Evolutionary conservation across 352 stramenopile species (phyloP), one percentile per base, ranked within the genome.

Genomic region (Phytophthora kernoviae): DNA sequence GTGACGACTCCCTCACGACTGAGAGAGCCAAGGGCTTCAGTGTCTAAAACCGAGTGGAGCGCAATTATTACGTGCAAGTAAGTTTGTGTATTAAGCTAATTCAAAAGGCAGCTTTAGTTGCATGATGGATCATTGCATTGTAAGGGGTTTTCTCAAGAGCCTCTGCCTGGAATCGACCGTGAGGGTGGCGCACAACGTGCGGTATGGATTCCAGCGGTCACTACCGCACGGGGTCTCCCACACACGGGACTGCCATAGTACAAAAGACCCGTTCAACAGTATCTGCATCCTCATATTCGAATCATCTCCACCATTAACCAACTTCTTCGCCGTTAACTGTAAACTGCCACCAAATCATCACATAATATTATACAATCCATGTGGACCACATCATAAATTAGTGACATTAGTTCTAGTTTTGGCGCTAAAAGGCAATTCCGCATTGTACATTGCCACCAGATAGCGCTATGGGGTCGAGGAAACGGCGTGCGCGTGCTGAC

Each of bases 211-310:
- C n/a, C n/a, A n/a, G n/a, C n/a, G n/a, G n/a, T n/a, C n/a, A n/a
- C n/a, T n/a, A n/a, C n/a, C n/a, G 43, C 36, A 39, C 49, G 47
- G 55, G 55, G 12, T 47, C 48, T 11, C 44, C 37, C 10, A 18
- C 12, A 22, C 15, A 30, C 33, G n/a, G 62, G 62, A 66, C 62
- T 58, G 21, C 32, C n/a, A 53, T 21, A 62, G 50, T 45, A 40
- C 14, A 26, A 6, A 30, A 30, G 40, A n/a, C 45, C 56, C 47
- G 34, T 63, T 75, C 67, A 72, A 75, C 52, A 75, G 67, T 72
- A 75, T 75, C 67, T 75, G 67, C 58, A 57, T 56, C 54, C 34
- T 68, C 48, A 50, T 59, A 27, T 45, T 61, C n/a, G 6, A 59
- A 75, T 75, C 66, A 71, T 58, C 33, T 75, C 66, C 61, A 14